These are phyloP conservation scores for Capronia coronata DNA, from an alignment of 2,329 filamentous ascomycete genomes.

Conservation along the genomic window DNA sequence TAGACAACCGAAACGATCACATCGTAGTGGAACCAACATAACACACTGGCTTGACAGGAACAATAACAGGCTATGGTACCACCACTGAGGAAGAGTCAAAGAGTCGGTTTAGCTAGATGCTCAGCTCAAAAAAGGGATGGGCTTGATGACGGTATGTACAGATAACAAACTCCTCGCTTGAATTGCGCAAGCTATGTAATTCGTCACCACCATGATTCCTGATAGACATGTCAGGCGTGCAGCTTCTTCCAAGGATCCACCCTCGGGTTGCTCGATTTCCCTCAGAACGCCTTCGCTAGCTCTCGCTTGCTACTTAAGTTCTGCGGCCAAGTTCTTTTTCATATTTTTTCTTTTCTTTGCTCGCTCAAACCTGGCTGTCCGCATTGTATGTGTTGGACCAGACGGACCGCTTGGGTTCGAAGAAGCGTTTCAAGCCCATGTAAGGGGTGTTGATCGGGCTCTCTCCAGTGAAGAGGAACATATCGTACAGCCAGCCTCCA, in stretches of 20 bases:
- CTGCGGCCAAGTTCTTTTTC: too few relatives aligned
- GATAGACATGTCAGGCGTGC: not conserved
- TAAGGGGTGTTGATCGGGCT: conserved; percentile 63
- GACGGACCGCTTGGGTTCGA: conserved; percentile 28
- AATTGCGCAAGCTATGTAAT: not conserved
- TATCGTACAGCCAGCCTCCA: conserved; percentile 61
- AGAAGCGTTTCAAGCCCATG: conserved; percentile 54
- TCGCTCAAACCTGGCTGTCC: conserved; percentile 17
- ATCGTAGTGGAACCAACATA: too few relatives aligned
- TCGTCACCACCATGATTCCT: not conserved
- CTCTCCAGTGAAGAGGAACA: conserved; percentile 60
- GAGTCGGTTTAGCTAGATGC: not conserved
- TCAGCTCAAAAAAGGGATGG: not conserved
- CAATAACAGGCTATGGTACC: too few relatives aligned
- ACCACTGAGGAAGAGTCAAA: too few relatives aligned
- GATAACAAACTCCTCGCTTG: not conserved
- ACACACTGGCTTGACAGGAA: too few relatives aligned
- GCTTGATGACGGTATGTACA: not conserved
- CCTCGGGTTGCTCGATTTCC: not conserved
- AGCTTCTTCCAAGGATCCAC: not conserved
- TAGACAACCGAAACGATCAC: too few relatives aligned
- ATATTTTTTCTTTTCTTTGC: not conserved
- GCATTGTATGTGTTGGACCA: conserved; percentile 26
- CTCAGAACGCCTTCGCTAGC: not conserved
- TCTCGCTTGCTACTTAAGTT: not conserved